A percentile compares a stretch with the other conserved stretches of the same genome.
These are phyloP conservation scores for Bertia moriformis DNA, from an alignment of 2,329 filamentous ascomycete genomes.

Conservation along the genomic window DNA sequence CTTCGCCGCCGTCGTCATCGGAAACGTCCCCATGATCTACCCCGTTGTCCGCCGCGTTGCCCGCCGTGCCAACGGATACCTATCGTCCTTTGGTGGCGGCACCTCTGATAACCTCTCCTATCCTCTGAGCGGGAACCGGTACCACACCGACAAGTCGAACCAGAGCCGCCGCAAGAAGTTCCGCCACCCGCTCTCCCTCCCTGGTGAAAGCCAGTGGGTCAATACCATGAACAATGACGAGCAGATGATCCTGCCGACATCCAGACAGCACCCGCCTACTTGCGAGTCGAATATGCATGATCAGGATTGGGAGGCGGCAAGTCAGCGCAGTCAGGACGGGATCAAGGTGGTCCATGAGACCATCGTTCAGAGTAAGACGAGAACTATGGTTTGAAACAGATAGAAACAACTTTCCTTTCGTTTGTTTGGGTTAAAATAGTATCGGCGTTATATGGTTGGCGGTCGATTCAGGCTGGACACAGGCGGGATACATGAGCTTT, in stretches of 20 bases:
- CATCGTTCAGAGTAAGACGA: not conserved
- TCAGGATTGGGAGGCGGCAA: not conserved
- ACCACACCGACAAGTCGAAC: not conserved
- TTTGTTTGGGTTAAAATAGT: too few relatives aligned
- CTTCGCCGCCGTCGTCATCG: constrained; percentile 20
- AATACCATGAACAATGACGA: not conserved
- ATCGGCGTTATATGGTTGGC: too few relatives aligned
- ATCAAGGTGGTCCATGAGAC: not conserved
- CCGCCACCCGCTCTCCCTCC: not conserved
- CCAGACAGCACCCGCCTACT: not conserved
- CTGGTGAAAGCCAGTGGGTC: not conserved
- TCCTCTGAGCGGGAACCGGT: not conserved
- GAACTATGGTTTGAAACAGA: too few relatives aligned
- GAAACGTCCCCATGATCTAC: constrained; percentile 9
- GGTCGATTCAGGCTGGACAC: too few relatives aligned
- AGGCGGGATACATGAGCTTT: too few relatives aligned
- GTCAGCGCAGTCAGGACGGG: not conserved
- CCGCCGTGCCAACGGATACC: not conserved
- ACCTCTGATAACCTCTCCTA: not conserved
- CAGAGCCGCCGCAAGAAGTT: not conserved
- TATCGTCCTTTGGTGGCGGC: not conserved
- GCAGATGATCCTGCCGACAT: not conserved
- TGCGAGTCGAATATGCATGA: not conserved
- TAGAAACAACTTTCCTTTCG: too few relatives aligned
- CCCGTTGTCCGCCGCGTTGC: not conserved